Evolutionary conservation across 306 rosid genomes (phyloP).

Genomic region (Rosa rugosa): DNA sequence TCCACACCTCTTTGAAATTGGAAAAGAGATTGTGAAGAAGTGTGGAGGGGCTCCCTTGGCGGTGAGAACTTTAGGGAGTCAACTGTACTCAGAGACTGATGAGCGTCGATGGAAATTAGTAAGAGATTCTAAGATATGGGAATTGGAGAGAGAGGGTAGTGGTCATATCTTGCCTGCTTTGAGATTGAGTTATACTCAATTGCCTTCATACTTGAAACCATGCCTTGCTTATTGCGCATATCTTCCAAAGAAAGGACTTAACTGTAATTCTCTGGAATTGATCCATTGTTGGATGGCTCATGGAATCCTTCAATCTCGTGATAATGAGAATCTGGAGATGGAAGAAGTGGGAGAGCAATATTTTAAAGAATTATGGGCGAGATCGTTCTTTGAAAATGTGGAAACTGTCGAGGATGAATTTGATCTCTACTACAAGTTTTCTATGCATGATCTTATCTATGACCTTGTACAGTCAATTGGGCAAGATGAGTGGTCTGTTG

Average conservation of each 20-base stretch:
- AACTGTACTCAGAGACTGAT: slow-evolving; percentile 14
- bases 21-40: background rate
- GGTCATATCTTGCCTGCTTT: background rate
- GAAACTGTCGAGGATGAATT: background rate
- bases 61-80: slow-evolving; percentile 18
- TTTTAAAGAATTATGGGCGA: slow-evolving; percentile 30
- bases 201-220: slow-evolving; percentile 25
- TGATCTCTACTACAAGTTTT: background rate
- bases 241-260: slow-evolving; percentile 19
- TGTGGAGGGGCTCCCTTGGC: slow-evolving; percentile 31
- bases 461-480: slow-evolving; percentile 36
- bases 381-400: slow-evolving; percentile 38
- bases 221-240: slow-evolving; percentile 32
- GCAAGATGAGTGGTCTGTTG: background rate
- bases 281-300: slow-evolving; percentile 52
- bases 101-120: background rate
- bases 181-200: slow-evolving; percentile 20
- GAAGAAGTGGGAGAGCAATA: slow-evolving; percentile 35
- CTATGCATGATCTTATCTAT: slow-evolving; percentile 32
- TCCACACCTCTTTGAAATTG: background rate
- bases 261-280: slow-evolving; percentile 12
- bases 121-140: slow-evolving; percentile 11
- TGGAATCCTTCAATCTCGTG: slow-evolving; percentile 22
- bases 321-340: background rate
- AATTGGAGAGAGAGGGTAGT: background rate